Conservation (phyloP, 805 yeast genomes). For the Saccharomycopsis schoenii region DNA sequence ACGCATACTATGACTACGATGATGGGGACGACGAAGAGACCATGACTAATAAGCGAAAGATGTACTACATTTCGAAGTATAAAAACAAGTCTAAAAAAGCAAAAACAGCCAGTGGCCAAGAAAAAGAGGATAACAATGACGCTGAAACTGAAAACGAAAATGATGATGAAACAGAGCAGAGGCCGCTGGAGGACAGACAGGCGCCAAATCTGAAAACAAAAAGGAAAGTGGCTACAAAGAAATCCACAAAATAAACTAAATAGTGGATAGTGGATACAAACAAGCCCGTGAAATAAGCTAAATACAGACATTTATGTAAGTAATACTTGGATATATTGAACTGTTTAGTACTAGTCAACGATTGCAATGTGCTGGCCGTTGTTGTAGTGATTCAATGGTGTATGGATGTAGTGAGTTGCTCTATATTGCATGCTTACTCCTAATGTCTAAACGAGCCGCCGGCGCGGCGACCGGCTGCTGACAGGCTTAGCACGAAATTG, state of each 20-base stretch:
- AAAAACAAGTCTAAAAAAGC: neutral
- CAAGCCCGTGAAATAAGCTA: too few species aligned
- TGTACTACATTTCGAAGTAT: neutral
- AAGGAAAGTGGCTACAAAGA: neutral
- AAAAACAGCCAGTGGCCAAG: neutral
- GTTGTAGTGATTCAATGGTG: too few species aligned
- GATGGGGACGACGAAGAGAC: neutral
- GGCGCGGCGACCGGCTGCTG: too few species aligned
- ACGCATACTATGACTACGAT: neutral
- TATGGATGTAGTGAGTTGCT: too few species aligned
- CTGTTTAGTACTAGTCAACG: too few species aligned
- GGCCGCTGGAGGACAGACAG: neutral
- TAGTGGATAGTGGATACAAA: too few species aligned
- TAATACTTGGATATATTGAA: too few species aligned
- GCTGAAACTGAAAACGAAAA: neutral
- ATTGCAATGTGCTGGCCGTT: too few species aligned
- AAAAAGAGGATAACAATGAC: neutral
- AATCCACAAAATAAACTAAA: neutral
- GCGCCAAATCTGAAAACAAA: neutral
- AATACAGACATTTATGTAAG: too few species aligned
- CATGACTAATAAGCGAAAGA: neutral
- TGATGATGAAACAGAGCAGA: neutral
- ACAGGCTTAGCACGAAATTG: too few species aligned
- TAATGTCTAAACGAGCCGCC: too few species aligned
- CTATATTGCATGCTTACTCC: too few species aligned